Percentiles rank a stretch among this genome's conserved stretches.
phyloP scores from a whole-genome alignment of 169 alveolate genomes.

The Theileria sp. region DNA sequence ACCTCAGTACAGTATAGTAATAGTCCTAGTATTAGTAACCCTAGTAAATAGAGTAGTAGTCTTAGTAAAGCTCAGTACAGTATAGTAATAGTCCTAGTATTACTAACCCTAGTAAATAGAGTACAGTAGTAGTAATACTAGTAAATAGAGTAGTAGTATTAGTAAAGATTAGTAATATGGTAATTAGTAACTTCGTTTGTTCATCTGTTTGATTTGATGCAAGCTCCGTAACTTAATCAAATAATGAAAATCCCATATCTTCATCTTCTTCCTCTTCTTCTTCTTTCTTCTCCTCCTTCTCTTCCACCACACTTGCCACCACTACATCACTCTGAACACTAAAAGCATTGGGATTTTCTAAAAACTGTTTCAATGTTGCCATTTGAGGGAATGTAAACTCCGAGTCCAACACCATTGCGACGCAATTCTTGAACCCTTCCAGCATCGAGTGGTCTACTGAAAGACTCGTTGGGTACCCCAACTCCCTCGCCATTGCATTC shows the following conservation, averaged over 20 bases:
- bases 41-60: too few species aligned
- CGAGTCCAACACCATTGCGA: conserved; percentile 91
- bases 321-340: conserved; percentile 81
- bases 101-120: too few species aligned
- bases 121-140: too few species aligned
- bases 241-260: conserved; percentile 91
- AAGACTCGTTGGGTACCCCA: conserved; percentile 92
- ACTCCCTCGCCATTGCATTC: conserved; percentile 91
- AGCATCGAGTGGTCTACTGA: conserved; percentile 92
- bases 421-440: conserved; percentile 95
- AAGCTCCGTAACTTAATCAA: conserved; percentile 70
- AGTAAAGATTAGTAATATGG: too few species aligned
- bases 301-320: conserved; percentile 77
- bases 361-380: conserved; percentile 85
- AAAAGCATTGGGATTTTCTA: conserved; percentile 89
- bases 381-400: conserved; percentile 93
- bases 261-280: conserved; percentile 95
- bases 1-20: too few species aligned
- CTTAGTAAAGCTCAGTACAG: too few species aligned
- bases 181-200: too few species aligned
- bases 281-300: conserved; percentile 79
- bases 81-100: too few species aligned
- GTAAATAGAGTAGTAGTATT: too few species aligned
- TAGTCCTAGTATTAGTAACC: too few species aligned
- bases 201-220: too few species aligned